Base-by-base conservation (phyloP, 2,329 filamentous ascomycete species). In the Fusarium staphyleae region DNA sequence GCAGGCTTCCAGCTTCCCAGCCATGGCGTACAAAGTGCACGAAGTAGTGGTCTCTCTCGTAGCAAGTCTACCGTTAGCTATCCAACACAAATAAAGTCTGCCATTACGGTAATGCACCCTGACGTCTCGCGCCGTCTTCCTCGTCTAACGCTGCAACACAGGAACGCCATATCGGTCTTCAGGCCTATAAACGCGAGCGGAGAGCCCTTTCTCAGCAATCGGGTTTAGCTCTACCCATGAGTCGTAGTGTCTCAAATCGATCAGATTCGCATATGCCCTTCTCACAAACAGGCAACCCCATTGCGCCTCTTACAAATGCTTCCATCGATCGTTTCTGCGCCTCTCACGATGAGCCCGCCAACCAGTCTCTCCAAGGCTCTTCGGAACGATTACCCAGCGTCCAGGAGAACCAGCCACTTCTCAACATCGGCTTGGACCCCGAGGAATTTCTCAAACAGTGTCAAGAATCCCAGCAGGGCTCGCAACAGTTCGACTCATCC, bases 171-270 rank as follows among this genome's bases (percentile, higher is more conserved):
- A 39, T 44, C 22, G 34, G 48, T 16, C 43, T 56, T 22, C 56
- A 65, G 29, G 56, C 61, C 5, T 40, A 48, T 34, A 60, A 57
- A 40, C 59, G 60, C 26, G 66, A 63, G 52, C 57, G 58, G 36
- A 62, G 67, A 22, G 62, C 66, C 15, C 57, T 57, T 34, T 72
- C 69, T 19, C 70, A 71, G 36, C 69, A 72, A 48, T 58, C 65
- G 1, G 52, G 68, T 11, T 55, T 68, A 8, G 69, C 72, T 1
- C 70, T 74, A 24, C 69, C 70, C 55, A 81, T 81, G 78, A 72
- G 74, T 62, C 77, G 79, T 49, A 75, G 71, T 47, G 67, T 70
- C 12, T 81, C 78, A 32, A 76, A 71, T 59, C 69, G 72, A 26
- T 77, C 77, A 9, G 72, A 75, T 19, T 65, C 68, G 32, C 60